phyloP scores from a whole-genome alignment of 2,329 filamentous ascomycete genomes.

The Nothophoma quercina region DNA sequence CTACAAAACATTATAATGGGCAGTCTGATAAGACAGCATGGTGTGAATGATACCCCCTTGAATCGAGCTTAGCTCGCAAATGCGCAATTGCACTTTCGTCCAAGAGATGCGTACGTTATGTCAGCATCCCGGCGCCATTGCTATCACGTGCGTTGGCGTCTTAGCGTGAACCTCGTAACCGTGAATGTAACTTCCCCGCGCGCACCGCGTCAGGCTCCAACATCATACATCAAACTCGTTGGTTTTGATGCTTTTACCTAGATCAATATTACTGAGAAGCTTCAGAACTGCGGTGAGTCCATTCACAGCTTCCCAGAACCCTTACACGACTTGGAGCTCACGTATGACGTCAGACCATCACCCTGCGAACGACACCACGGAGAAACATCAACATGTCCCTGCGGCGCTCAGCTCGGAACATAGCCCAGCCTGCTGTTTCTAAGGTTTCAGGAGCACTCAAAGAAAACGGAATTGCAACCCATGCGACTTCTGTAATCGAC shows the following conservation, averaged over 20 bases:
- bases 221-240: slow-evolving; percentile 9
- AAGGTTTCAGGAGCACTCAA: neutral
- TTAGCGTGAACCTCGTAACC: slow-evolving; percentile 29
- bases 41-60: no score
- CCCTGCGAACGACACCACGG: slow-evolving; percentile 3
- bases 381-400: slow-evolving; percentile 55
- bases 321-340: neutral
- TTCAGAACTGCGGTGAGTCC: slow-evolving; percentile 11
- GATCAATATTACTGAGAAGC: neutral
- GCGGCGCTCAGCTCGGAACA: slow-evolving; percentile 60
- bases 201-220: slow-evolving; percentile 26
- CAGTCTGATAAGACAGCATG: no score
- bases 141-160: slow-evolving; percentile 40
- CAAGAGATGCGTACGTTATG: no score
- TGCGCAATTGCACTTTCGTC: no score
- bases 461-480: neutral
- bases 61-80: no score
- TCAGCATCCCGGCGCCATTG: slow-evolving; percentile 28
- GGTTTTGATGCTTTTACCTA: slow-evolving; percentile 11
- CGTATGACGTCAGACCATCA: slow-evolving; percentile 32
- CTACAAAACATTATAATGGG: no score
- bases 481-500: neutral
- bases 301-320: slow-evolving; percentile 55
- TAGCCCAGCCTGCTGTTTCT: slow-evolving; percentile 12
- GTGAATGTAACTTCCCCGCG: slow-evolving; percentile 16